Evolutionary conservation across 768 basidiomycete species (phyloP).

Genomic region (Collybiopsis luxurians): DNA sequence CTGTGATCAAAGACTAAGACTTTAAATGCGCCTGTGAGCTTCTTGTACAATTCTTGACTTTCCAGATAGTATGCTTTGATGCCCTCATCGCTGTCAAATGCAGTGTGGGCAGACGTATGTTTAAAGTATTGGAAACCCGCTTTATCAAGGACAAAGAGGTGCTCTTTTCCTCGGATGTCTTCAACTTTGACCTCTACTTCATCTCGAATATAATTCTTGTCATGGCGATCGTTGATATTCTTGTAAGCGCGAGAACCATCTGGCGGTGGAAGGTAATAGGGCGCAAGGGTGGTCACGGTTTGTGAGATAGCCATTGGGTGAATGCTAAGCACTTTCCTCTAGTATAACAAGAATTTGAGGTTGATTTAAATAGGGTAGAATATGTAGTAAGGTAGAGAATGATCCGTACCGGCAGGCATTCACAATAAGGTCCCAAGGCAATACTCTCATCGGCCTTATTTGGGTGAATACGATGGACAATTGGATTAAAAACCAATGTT

Average conservation of each 20-base stretch:
- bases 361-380: too few relatives aligned
- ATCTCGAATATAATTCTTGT: conserved; percentile 20
- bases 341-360: too few relatives aligned
- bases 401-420: too few relatives aligned
- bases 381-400: too few relatives aligned
- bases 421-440: too few relatives aligned
- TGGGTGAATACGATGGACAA: too few relatives aligned
- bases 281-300: neutral
- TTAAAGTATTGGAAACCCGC: conserved; percentile 33
- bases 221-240: neutral
- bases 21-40: conserved; percentile 33
- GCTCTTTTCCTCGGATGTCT: conserved; percentile 32
- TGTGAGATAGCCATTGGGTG: too few relatives aligned
- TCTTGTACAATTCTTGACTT: conserved; percentile 33
- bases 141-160: conserved; percentile 25
- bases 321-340: too few relatives aligned
- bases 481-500: too few relatives aligned
- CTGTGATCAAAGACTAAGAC: conserved; percentile 43
- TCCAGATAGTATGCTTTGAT: conserved; percentile 39
- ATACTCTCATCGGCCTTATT: too few relatives aligned
- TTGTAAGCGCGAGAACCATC: neutral
- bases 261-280: neutral
- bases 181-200: conserved; percentile 22
- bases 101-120: conserved; percentile 19
- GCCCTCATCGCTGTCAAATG: conserved; percentile 32